A percentile compares a stretch with the other conserved stretches of the same genome.
Evolutionary conservation across 768 basidiomycete species (phyloP).

Genomic region (Mycena polygramma): DNA sequence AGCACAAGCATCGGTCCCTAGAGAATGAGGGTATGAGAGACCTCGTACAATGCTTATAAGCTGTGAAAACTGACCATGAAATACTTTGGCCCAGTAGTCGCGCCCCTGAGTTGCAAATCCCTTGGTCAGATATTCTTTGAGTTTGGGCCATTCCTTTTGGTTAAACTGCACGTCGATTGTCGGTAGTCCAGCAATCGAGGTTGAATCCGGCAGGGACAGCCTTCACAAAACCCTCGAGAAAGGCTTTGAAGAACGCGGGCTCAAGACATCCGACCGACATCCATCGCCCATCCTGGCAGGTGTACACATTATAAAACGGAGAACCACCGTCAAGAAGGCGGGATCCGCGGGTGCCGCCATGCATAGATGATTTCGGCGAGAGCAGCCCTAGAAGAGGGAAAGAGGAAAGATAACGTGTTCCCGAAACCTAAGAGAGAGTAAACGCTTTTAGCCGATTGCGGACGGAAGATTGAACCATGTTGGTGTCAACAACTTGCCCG

Average conservation of each 20-base stretch:
- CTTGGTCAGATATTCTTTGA: slow-evolving; percentile 69
- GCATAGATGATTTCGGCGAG: slow-evolving; percentile 50
- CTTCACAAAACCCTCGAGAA: slow-evolving; percentile 66
- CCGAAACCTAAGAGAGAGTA: slow-evolving; percentile 71
- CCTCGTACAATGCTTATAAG: slow-evolving; percentile 2
- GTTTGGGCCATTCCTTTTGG: slow-evolving; percentile 66
- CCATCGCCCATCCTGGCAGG: slow-evolving; percentile 78
- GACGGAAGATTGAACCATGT: slow-evolving; percentile 71
- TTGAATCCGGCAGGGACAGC: slow-evolving; percentile 62
- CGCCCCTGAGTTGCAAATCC: slow-evolving; percentile 73
- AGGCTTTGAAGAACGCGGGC: slow-evolving; percentile 75
- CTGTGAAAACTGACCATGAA: slow-evolving; percentile 64
- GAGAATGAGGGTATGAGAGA: neutral
- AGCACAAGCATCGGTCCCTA: slow-evolving; percentile 80
- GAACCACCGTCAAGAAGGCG: slow-evolving; percentile 82
- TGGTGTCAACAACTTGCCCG: slow-evolving; percentile 80
- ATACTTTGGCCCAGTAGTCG: slow-evolving; percentile 78
- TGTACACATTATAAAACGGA: slow-evolving; percentile 83
- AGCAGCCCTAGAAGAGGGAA: slow-evolving; percentile 72
- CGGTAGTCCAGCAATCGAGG: slow-evolving; percentile 69
- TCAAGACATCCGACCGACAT: slow-evolving; percentile 86
- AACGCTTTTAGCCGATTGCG: slow-evolving; percentile 11
- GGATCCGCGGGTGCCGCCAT: slow-evolving; percentile 61
- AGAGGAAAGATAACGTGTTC: slow-evolving; percentile 81
- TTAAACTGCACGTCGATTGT: slow-evolving; percentile 59